Evolutionary conservation across 179 eudicot species (phyloP).

Genomic region (Carnegiea gigantea): DNA sequence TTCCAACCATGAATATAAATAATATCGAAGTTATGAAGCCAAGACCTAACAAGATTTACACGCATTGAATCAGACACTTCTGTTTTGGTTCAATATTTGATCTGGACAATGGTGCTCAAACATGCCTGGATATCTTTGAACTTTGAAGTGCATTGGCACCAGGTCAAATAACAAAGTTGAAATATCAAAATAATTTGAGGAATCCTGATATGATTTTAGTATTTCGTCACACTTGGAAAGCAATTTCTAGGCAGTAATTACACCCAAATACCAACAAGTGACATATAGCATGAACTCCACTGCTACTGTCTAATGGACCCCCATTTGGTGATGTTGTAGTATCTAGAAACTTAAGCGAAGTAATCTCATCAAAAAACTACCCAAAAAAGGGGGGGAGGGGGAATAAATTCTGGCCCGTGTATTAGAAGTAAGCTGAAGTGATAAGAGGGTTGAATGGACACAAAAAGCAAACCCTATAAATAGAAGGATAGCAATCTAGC

Average conservation of each 20-base stretch:
- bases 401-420: no score
- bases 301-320: background rate
- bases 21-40: slow-evolving; percentile 68
- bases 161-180: background rate
- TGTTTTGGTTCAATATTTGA: background rate
- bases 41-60: slow-evolving; percentile 43
- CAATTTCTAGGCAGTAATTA: background rate
- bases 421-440: no score
- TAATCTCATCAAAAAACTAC: no score
- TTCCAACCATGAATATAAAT: slow-evolving; percentile 70
- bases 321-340: no score
- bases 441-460: no score
- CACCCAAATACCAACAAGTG: background rate
- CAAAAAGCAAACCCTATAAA: no score
- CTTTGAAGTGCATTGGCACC: background rate
- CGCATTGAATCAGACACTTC: background rate
- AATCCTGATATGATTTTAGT: background rate
- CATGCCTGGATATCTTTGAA: background rate
- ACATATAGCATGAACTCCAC: background rate
- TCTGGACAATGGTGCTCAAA: background rate
- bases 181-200: background rate
- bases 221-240: background rate
- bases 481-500: no score
- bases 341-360: no score
- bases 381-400: no score